Conservation (phyloP, 2,329 filamentous ascomycete species). For the Clarireedia monteithiana region DNA sequence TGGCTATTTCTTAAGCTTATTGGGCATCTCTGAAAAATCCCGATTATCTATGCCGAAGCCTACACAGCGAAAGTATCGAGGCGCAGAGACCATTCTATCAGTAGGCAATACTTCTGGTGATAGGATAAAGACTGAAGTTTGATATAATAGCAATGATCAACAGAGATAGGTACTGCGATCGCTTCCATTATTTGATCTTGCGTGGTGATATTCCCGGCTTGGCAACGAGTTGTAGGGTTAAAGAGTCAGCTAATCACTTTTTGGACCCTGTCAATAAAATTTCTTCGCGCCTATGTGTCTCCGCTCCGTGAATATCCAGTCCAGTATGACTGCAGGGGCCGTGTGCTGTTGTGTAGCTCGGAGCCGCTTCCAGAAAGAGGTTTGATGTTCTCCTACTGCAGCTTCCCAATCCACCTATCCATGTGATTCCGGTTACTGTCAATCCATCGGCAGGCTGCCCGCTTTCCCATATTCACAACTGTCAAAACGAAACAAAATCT, state of each 20-base stretch:
- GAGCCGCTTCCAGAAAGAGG: not conserved
- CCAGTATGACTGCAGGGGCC: not conserved
- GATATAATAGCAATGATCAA: too few relatives aligned
- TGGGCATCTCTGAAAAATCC: not conserved
- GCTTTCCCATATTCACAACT: conserved; percentile 18
- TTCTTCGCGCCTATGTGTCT: not conserved
- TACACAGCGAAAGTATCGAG: not conserved
- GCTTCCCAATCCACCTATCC: not conserved
- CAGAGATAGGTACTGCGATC: too few relatives aligned
- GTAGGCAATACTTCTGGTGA: too few relatives aligned
- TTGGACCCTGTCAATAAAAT: not conserved
- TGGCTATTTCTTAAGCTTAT: conserved; percentile 1
- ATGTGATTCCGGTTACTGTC: conserved; percentile 14
- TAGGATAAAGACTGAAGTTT: too few relatives aligned
- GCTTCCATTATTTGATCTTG: too few relatives aligned
- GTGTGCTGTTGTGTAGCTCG: not conserved
- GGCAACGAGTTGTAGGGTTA: too few relatives aligned
- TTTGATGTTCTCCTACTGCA: not conserved
- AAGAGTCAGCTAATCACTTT: too few relatives aligned
- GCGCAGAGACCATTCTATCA: too few relatives aligned
- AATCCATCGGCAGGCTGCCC: conserved; percentile 22
- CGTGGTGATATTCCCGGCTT: too few relatives aligned
- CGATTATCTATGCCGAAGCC: not conserved
- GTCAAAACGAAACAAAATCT: not conserved
- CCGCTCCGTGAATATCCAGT: not conserved